phyloP scores from a whole-genome alignment of 1,284 basidiomycete genomes.

The Ceratobasidium sp. region DNA sequence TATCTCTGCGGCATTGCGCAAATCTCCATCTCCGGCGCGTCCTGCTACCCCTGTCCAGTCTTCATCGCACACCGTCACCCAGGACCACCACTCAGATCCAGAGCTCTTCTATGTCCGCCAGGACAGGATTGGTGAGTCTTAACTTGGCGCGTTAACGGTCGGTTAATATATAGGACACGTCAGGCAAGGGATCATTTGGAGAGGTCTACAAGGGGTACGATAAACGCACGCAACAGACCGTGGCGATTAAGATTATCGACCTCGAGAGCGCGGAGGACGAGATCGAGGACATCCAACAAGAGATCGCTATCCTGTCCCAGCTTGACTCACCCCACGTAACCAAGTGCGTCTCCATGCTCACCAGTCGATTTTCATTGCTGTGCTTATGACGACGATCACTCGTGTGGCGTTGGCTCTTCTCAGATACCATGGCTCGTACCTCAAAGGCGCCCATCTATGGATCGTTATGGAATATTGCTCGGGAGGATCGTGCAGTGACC shows the following conservation, averaged over 20 bases:
- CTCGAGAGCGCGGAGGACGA: slow-evolving; percentile 99
- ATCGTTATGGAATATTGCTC: slow-evolving; percentile 99
- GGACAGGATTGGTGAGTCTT: slow-evolving; percentile 85
- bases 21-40: slow-evolving; percentile 33
- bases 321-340: slow-evolving; percentile 96
- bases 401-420: slow-evolving; percentile 26
- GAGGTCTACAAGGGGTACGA: slow-evolving; percentile 98
- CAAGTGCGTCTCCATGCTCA: slow-evolving; percentile 70
- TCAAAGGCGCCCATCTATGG: slow-evolving; percentile 97
- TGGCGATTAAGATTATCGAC: slow-evolving; percentile 99
- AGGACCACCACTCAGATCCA: slow-evolving; percentile 72
- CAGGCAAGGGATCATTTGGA: slow-evolving; percentile 96
- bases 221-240: slow-evolving; percentile 91
- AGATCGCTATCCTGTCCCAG: slow-evolving; percentile 98
- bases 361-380: slow-evolving; percentile 5
- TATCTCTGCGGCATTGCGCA: slow-evolving; percentile 33
- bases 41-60: slow-evolving; percentile 7
- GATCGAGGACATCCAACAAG: slow-evolving; percentile 99
- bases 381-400: slow-evolving; percentile 50
- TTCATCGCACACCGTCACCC: slow-evolving; percentile 10
- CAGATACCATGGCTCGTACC: slow-evolving; percentile 94
- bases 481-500: slow-evolving; percentile 86
- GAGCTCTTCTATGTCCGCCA: slow-evolving; percentile 97
- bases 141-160: slow-evolving; percentile 52
- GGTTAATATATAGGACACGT: slow-evolving; percentile 46